A percentile compares a stretch with the other conserved stretches of the same genome.
These are phyloP conservation scores for Aspergillus campestris DNA, from an alignment of 495 filamentous ascomycete genomes.

Conservation along the genomic window DNA sequence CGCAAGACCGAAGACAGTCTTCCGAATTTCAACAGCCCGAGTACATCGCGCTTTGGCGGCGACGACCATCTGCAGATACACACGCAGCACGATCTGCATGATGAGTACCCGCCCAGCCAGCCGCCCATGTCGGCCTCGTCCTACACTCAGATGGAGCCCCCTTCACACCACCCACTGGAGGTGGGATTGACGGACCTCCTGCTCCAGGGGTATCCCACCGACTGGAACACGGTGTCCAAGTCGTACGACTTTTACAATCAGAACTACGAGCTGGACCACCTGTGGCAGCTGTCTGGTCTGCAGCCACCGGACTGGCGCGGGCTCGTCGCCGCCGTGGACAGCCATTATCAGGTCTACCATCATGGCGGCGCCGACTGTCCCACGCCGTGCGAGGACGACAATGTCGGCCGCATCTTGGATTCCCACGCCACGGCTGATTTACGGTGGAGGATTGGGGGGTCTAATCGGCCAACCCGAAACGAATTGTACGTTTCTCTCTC, in stretches of 20 bases:
- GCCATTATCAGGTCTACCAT: conserved; percentile 35
- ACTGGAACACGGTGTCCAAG: conserved; percentile 31
- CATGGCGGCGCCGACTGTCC: conserved; percentile 25
- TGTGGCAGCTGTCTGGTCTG: conserved; percentile 38
- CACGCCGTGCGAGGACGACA: conserved; percentile 23
- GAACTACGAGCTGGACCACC: conserved; percentile 33
- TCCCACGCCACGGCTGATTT: conserved; percentile 21
- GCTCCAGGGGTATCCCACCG: conserved; percentile 30
- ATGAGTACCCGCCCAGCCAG: conserved; percentile 20
- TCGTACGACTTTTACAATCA: conserved; percentile 33
- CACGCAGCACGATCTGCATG: conserved; percentile 19
- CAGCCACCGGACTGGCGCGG: conserved; percentile 38
- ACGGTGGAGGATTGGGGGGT: conserved; percentile 34
- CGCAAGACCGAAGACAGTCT: conserved; percentile 35
- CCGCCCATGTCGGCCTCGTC: conserved; percentile 13
- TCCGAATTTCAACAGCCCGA: conserved; percentile 17
- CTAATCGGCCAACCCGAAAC: conserved; percentile 19
- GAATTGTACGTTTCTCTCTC: conserved; percentile 30
- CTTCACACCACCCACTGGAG: conserved; percentile 10
- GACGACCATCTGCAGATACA: conserved; percentile 31
- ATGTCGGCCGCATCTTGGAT: conserved; percentile 29
- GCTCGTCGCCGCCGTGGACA: conserved; percentile 40
- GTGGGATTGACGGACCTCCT: conserved; percentile 29
- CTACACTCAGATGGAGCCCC: conserved; percentile 17
- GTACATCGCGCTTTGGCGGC: conserved; percentile 20